These are phyloP conservation scores for Aspergillus fumigatus DNA, from an alignment of 2,329 filamentous ascomycete species.

Conservation along the genomic window DNA sequence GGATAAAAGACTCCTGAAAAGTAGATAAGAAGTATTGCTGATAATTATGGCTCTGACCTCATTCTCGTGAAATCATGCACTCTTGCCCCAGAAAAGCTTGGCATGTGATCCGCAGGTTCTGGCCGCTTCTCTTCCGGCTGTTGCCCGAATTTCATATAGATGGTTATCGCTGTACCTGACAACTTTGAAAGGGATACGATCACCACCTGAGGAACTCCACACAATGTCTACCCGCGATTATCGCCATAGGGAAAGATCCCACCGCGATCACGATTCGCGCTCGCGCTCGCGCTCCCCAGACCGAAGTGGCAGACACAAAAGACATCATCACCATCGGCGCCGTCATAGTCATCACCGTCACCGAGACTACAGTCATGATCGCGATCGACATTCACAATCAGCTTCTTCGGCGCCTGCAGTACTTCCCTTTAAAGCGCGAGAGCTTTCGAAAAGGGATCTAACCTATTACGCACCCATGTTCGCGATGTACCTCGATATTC, in stretches of 20 bases:
- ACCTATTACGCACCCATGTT: constrained; percentile 65
- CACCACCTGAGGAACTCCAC: background rate
- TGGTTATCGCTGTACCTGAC: background rate
- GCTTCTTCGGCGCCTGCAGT: constrained; percentile 19
- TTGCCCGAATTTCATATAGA: background rate
- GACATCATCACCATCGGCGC: constrained; percentile 27
- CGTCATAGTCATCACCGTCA: constrained; percentile 18
- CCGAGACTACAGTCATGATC: constrained; percentile 7
- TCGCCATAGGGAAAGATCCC: constrained; percentile 8
- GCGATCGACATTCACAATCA: constrained; percentile 3
- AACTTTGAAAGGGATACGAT: no score
- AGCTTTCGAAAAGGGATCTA: constrained; percentile 67
- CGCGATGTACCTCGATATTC: constrained; percentile 78
- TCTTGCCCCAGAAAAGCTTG: background rate
- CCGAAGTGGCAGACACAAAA: constrained; percentile 18
- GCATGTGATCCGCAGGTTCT: background rate
- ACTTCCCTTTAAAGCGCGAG: constrained; percentile 63
- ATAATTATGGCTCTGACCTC: background rate
- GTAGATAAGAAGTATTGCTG: background rate
- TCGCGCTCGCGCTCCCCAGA: constrained; percentile 37
- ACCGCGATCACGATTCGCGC: constrained; percentile 21
- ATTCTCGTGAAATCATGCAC: background rate
- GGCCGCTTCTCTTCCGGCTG: background rate
- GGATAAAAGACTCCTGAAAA: background rate
- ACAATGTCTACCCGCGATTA: constrained; percentile 8